These are phyloP conservation scores for Gnetum montanum DNA, from an alignment of 75 land plant genomes.

Conservation along the genomic window DNA sequence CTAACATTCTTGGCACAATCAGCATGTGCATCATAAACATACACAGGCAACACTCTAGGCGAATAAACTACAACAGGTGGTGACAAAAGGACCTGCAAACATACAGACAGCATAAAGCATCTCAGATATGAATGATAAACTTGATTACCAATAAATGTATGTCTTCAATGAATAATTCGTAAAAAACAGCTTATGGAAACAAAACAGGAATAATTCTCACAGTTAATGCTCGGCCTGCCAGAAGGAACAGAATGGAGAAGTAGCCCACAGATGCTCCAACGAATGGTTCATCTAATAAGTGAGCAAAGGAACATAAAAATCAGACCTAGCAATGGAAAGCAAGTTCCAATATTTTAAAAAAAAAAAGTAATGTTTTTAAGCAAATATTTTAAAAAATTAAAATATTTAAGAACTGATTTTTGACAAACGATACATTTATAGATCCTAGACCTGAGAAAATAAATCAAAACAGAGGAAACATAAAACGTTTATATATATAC, in stretches of 20 bases:
- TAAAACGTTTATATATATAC: too few species aligned
- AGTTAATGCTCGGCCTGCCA: conserved; percentile 93
- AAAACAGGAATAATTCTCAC: conserved; percentile 48
- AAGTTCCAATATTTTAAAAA: background rate
- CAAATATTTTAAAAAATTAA: too few species aligned
- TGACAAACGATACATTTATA: too few species aligned
- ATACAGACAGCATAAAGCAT: too few species aligned
- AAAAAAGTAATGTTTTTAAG: background rate
- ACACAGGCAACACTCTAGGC: conserved; percentile 95
- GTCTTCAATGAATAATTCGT: background rate
- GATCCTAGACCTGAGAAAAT: too few species aligned
- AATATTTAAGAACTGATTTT: too few species aligned
- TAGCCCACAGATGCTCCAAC: conserved; percentile 99
- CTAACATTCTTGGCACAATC: conserved; percentile 99
- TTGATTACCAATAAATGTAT: background rate
- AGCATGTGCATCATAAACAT: conserved; percentile 99
- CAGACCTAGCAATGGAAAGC: background rate
- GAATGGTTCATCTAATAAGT: conserved; percentile 94
- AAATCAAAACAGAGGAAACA: too few species aligned
- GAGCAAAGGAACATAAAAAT: conserved; percentile 13
- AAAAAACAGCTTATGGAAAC: background rate
- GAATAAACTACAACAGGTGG: conserved; percentile 99
- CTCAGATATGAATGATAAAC: too few species aligned
- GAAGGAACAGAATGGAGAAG: conserved; percentile 84
- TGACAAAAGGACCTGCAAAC: conserved; percentile 82